phyloP scores from a whole-genome alignment of 1,284 basidiomycete genomes.

The Ustilago bromivora region DNA sequence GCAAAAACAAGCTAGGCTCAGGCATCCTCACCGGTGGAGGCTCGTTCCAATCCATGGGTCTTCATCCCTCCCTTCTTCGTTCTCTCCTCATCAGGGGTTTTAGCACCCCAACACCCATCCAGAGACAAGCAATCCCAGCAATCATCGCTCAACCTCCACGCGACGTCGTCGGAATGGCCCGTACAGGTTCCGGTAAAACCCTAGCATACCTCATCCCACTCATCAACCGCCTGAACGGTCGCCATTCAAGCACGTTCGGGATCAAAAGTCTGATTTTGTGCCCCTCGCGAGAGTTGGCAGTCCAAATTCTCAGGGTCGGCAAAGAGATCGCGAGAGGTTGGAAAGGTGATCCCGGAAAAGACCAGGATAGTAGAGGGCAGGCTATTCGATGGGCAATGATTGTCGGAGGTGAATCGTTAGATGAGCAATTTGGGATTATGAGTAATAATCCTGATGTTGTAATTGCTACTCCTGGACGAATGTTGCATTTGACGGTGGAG shows the following conservation, averaged over 20 bases:
- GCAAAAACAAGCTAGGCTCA: conserved; percentile 59
- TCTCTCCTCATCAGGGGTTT: conserved; percentile 92
- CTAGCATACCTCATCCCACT: conserved; percentile 95
- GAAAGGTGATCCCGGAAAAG: conserved; percentile 70
- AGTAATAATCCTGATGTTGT: conserved; percentile 82
- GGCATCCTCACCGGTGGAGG: conserved; percentile 64
- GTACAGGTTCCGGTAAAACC: conserved; percentile 98
- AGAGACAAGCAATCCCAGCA: conserved; percentile 87
- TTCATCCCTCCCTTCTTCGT: conserved; percentile 84
- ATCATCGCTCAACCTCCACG: conserved; percentile 86
- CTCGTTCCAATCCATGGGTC: conserved; percentile 70
- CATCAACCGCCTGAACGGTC: conserved; percentile 84
- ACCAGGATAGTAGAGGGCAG: conserved; percentile 73
- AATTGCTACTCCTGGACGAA: conserved; percentile 90
- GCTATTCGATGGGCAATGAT: conserved; percentile 90
- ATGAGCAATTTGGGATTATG: conserved; percentile 97
- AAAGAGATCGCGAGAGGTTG: conserved; percentile 86
- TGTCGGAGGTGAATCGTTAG: conserved; percentile 94
- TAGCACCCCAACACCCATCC: conserved; percentile 95
- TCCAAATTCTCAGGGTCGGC: conserved; percentile 93
- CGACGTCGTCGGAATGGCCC: conserved; percentile 97
- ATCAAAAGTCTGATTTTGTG: conserved; percentile 88
- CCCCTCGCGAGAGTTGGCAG: conserved; percentile 91
- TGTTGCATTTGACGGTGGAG: conserved; percentile 94
- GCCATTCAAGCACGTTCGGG: conserved; percentile 84